Conservation (phyloP, 2,329 filamentous ascomycete species). For the Aspergillus flavus region DNA sequence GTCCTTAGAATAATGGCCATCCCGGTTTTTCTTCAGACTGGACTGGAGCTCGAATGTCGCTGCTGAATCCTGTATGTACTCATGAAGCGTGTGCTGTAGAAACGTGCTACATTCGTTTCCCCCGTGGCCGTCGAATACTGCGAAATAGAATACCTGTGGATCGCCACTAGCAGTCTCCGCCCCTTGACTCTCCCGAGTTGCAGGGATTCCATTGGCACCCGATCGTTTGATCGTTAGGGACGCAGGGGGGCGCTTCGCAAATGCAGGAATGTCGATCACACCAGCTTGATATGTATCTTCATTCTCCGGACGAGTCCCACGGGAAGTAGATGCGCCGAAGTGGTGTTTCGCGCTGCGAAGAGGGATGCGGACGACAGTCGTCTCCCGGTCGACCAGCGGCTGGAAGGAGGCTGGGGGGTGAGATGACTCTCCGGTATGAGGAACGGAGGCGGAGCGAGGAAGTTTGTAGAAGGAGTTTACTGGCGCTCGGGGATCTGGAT, state of each 20-base stretch:
- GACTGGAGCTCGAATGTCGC: slow-evolving; percentile 75
- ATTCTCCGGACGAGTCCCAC: slow-evolving; percentile 85
- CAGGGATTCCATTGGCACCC: slow-evolving; percentile 30
- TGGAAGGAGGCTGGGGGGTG: slow-evolving; percentile 62
- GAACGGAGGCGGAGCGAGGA: slow-evolving; percentile 79
- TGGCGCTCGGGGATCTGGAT: slow-evolving; percentile 74
- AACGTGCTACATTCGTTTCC: slow-evolving; percentile 88
- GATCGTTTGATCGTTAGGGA: slow-evolving; percentile 52
- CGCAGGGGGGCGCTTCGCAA: slow-evolving; percentile 79
- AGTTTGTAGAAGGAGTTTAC: slow-evolving; percentile 77
- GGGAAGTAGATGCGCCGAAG: slow-evolving; percentile 77
- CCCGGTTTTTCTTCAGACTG: slow-evolving; percentile 59
- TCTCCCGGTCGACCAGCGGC: slow-evolving; percentile 69
- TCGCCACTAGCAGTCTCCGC: slow-evolving; percentile 82
- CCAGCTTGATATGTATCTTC: slow-evolving; percentile 95
- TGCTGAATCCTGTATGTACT: slow-evolving; percentile 83
- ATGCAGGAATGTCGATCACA: slow-evolving; percentile 89
- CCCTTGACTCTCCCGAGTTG: slow-evolving; percentile 56
- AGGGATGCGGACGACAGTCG: slow-evolving; percentile 93
- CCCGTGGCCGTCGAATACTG: slow-evolving; percentile 93
- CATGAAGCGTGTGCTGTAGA: slow-evolving; percentile 78
- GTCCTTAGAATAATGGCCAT: slow-evolving; percentile 15
- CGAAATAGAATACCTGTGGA: slow-evolving; percentile 97
- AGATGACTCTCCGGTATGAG: slow-evolving; percentile 61
- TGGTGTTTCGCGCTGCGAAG: slow-evolving; percentile 93